Conservation (phyloP, 805 yeast species). For the Diddensiella transvaalensis region DNA sequence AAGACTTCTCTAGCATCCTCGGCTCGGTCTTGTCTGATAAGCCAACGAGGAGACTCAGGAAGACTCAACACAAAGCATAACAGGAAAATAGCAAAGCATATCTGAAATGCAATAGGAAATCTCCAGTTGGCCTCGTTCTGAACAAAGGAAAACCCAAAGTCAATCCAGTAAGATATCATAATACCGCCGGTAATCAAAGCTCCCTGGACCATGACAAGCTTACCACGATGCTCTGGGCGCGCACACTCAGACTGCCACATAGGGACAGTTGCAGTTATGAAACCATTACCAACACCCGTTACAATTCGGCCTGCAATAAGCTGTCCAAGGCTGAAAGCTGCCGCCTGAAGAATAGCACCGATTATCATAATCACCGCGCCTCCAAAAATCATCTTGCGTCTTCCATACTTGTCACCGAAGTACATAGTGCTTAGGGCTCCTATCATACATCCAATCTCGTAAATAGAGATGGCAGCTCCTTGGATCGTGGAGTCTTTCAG, state of each 20-base stretch:
- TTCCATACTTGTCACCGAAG: slow-evolving; percentile 47
- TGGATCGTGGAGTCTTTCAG: slow-evolving; percentile 20
- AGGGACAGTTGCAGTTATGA: slow-evolving; percentile 77
- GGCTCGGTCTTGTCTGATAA: slow-evolving; percentile 61
- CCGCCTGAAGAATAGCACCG: slow-evolving; percentile 47
- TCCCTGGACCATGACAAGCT: slow-evolving; percentile 30
- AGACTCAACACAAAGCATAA: slow-evolving; percentile 43
- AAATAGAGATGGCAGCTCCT: slow-evolving; percentile 29
- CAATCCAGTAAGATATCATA: slow-evolving; percentile 32
- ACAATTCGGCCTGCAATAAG: slow-evolving; percentile 59
- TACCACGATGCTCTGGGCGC: slow-evolving; percentile 62
- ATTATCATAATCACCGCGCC: slow-evolving; percentile 48
- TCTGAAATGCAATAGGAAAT: slow-evolving; percentile 24
- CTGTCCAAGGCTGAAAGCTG: slow-evolving; percentile 26
- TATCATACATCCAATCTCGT: slow-evolving; percentile 47
- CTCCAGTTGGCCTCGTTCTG: slow-evolving; percentile 31
- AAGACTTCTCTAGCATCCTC: slow-evolving; percentile 50
- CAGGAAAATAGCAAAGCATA: slow-evolving; percentile 39
- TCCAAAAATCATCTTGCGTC: slow-evolving; percentile 44
- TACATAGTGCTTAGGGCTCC: slow-evolving; percentile 48
- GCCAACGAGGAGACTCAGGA: slow-evolving; percentile 86
- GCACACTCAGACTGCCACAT: slow-evolving; percentile 79
- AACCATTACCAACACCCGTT: slow-evolving; percentile 71
- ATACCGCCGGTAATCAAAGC: slow-evolving; percentile 31
- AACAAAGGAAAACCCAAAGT: slow-evolving; percentile 21